Base-by-base conservation (phyloP, 2,329 filamentous ascomycete genomes). In the Ilyonectria robusta region DNA sequence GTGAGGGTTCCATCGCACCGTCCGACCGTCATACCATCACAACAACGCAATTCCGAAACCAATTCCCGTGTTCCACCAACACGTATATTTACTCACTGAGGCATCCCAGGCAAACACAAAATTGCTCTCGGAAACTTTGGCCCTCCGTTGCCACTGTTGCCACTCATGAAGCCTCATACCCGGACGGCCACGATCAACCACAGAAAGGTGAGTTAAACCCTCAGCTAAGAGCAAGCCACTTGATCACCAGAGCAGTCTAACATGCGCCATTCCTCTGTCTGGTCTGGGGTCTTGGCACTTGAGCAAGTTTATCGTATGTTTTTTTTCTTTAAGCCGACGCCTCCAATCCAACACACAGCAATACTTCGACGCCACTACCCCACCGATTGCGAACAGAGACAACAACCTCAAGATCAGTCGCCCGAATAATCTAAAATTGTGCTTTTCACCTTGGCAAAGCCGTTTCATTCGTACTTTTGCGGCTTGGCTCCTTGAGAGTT, bases 291-390 rank as follows among this genome's bases (percentile, higher is more conserved):
- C 37, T 55, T 59, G 62, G 48, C 56, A 33, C 21, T 59, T 55
- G 47, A 57, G 51, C 51, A 44, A 65, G 57, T 61, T 57, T 37
- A 53, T 61, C 62, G 62, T 61, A 65, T 40, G 62, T 60, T 65
- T 59, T 64, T 23, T 23, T 8, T 17, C 37, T 44, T 29, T 13
- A 33, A 53, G 40, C 29, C 17, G 5, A 26, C 13, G 23, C 42
- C 4, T 10, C 15, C 53, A 23, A 23, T 26, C 21, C 53, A 35
- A 37, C 19, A 46, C 33, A 53, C 19, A n/a, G 15, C 9, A 29
- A 54, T 10, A 23, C 13, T 26, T 21, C 33, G 21, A 44, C 26
- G 21, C n/a, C 33, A 17, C 23, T 8, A 19, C 23, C 33, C 55
- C 29, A n/a, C 29, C 40, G 15, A 42, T 19, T 13, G 26, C 21